Percentiles rank a stretch among this genome's conserved stretches.
Conservation (phyloP, 441 rosid genomes). For the Macaranga tanarius region DNA sequence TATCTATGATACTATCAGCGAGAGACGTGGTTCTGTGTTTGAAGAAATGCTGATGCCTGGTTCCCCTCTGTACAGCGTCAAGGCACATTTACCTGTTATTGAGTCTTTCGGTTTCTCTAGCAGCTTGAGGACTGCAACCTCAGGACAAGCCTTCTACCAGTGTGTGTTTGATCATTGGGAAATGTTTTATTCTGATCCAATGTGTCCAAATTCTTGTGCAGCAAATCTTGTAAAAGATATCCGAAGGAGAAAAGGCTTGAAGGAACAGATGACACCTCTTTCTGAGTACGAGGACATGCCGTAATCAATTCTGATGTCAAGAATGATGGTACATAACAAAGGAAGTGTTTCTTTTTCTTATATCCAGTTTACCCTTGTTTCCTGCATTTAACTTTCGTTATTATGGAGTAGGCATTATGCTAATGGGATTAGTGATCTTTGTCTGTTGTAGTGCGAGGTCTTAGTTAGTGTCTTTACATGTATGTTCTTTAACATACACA, state of each 20-base stretch:
- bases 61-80: constrained; percentile 42
- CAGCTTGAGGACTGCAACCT: constrained; percentile 37
- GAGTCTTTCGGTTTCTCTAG: constrained; percentile 46
- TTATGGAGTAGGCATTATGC: too few species aligned
- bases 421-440: too few species aligned
- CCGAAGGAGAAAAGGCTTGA: constrained; percentile 54
- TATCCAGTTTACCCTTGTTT: too few species aligned
- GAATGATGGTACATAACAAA: too few species aligned
- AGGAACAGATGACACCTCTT: constrained; percentile 46
- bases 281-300: constrained; percentile 45
- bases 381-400: too few species aligned
- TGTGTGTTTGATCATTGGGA: constrained; percentile 52
- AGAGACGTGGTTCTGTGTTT: constrained; percentile 44
- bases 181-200: constrained; percentile 42
- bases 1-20: constrained; percentile 41
- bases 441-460: too few species aligned
- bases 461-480: too few species aligned
- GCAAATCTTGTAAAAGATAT: constrained; percentile 34
- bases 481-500: too few species aligned
- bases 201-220: constrained; percentile 41
- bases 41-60: constrained; percentile 49
- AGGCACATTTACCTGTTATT: constrained; percentile 46
- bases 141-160: constrained; percentile 46
- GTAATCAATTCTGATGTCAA: background rate
- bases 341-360: background rate